Conservation (phyloP, 352 stramenopile species). For the Pythium oligandrum region DNA sequence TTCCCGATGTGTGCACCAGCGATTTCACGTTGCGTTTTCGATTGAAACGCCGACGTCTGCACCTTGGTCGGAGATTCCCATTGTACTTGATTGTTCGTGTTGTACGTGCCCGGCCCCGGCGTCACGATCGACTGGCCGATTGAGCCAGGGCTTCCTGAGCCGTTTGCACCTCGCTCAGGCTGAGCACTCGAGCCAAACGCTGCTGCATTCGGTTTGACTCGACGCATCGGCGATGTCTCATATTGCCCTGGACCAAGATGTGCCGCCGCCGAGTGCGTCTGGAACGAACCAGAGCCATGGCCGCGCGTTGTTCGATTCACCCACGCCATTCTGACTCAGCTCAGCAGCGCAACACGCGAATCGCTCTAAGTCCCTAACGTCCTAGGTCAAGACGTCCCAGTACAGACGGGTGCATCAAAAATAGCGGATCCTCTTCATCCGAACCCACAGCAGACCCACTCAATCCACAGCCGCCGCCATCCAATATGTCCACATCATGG, state of each 20-base stretch:
- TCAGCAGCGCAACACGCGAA: not conserved
- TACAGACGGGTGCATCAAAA: not conserved
- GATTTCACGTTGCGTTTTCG: constrained; percentile 44
- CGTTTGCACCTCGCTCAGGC: constrained; percentile 35
- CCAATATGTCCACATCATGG: not conserved
- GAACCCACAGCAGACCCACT: not conserved
- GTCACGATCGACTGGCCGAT: constrained; percentile 41
- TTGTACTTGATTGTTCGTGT: constrained; percentile 27
- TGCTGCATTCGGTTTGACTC: constrained; percentile 46
- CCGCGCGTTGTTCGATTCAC: constrained; percentile 64
- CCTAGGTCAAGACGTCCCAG: not conserved
- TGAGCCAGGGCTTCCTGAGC: constrained; percentile 12
- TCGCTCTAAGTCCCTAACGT: too few relatives aligned
- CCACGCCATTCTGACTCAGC: constrained; percentile 51
- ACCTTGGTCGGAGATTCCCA: constrained; percentile 59
- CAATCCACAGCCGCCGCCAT: not conserved
- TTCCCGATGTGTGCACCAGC: constrained; percentile 20
- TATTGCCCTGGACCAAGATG: constrained; percentile 59
- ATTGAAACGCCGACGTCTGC: constrained; percentile 44
- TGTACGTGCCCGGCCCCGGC: constrained; percentile 51
- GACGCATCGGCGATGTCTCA: constrained; percentile 33
- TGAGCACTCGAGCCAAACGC: constrained; percentile 54
- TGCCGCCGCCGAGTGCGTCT: constrained; percentile 11
- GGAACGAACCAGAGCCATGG: constrained; percentile 33
- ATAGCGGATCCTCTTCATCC: not conserved